These are phyloP conservation scores for Paramecium biaurelia DNA, from an alignment of 73 alveolate species.

Conservation along the genomic window DNA sequence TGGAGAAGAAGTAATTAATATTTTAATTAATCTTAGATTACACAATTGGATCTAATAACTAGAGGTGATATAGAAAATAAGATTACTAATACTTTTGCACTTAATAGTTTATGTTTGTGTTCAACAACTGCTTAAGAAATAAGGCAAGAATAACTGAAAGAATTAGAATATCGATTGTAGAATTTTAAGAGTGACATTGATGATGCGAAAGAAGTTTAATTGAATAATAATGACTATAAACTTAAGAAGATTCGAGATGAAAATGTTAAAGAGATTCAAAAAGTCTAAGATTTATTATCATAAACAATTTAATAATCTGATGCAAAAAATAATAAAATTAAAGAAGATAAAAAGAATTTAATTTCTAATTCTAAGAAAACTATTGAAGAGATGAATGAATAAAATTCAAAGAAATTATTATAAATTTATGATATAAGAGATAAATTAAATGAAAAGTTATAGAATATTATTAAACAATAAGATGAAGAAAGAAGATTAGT, in stretches of 20 bases:
- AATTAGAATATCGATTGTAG: constrained; percentile 49
- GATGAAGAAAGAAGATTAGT: background rate
- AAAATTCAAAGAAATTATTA: constrained; percentile 28
- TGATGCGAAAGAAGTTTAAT: constrained; percentile 53
- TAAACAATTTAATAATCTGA: background rate
- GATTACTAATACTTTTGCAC: constrained; percentile 41
- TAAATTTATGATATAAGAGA: constrained; percentile 35
- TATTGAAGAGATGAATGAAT: constrained; percentile 15
- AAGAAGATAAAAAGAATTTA: constrained; percentile 38
- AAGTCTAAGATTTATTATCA: background rate
- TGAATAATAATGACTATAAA: constrained; percentile 19
- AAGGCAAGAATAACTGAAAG: constrained; percentile 41
- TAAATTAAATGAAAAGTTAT: constrained; percentile 21
- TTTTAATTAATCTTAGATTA: background rate
- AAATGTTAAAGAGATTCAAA: no score
- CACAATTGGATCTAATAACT: constrained; percentile 10
- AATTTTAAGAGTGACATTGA: constrained; percentile 60
- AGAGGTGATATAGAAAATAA: constrained; percentile 41
- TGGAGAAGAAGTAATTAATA: constrained; percentile 34
- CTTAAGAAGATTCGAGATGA: background rate
- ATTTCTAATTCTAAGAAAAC: background rate
- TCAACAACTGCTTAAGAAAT: constrained; percentile 30
- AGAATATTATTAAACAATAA: background rate
- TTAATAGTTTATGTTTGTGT: constrained; percentile 45
- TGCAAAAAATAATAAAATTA: background rate